Base-by-base conservation (phyloP, 331 rosid genomes). In the Malus hybrid region DNA sequence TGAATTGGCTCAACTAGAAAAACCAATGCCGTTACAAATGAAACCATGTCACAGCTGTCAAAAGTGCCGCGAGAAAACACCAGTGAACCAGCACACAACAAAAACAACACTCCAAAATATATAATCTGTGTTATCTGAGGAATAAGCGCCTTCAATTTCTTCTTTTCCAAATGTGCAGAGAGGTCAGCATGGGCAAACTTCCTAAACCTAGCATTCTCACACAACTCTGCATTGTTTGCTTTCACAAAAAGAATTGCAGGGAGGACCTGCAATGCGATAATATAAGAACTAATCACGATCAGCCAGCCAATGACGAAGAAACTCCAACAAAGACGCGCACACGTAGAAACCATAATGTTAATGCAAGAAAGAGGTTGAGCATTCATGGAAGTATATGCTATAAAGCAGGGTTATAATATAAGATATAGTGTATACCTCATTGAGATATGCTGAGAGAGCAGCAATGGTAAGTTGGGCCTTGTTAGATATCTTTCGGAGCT, bases 181-280 rank as follows among this genome's bases (percentile, higher is more conserved):
- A 81, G 81, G 86, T 93, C 93, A 46, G 83, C 70, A 64, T 54
- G 80, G 79, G 90, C 96, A 73, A 93, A 90, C 85, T 81, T 88
- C 83, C 77, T 79, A 85, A 93, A 93, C 81, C 93, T 83, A 81
- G 79, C 79, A 77, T 78, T 87, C 87, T 93, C 98, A 66, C 87
- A 85, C 60, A 31, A 60, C 73, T 91, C 98, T 55, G 89, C 91
- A 67, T 85, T 88, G 87, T 77, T 93, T 79, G 94, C 89, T 90
- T 93, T 93, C 85, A 93, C 93, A 83, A 90, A 91, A 66, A 88
- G 87, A 86, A 90, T 78, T 20, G 96, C 93, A 2, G 98, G 97
- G n/a, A 93, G 87, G 73, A 88, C 85, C 98, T 93, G 82, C 22
- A 59, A 71, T 5, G 67, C 28, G 2, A 74, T 15, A 29, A 22